Conservation (phyloP, 2,329 filamentous ascomycete species). For the Sordariomycetes sp. region DNA sequence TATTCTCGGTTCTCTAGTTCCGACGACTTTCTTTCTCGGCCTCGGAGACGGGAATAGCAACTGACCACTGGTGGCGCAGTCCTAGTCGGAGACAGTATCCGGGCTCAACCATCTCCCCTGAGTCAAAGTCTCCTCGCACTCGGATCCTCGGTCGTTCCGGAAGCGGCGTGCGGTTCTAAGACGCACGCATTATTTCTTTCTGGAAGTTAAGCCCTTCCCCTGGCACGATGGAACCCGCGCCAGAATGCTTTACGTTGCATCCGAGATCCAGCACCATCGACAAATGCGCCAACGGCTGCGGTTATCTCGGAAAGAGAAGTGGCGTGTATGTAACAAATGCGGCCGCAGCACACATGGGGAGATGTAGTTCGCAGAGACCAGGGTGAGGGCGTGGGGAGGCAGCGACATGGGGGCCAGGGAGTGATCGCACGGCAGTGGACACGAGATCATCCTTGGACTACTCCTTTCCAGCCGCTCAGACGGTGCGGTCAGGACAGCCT, state of each 20-base stretch:
- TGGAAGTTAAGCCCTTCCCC: background rate
- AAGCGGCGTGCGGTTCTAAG: background rate
- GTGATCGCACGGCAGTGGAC: background rate
- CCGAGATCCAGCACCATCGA: background rate
- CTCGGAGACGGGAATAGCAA: background rate
- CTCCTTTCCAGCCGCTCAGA: background rate
- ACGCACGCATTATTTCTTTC: background rate
- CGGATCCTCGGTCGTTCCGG: background rate
- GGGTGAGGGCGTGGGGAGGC: background rate
- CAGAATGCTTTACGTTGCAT: background rate
- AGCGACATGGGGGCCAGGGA: background rate
- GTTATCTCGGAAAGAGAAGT: background rate
- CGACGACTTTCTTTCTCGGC: background rate
- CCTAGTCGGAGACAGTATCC: background rate
- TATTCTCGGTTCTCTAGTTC: background rate
- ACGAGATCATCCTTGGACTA: background rate
- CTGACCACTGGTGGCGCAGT: slow-evolving; percentile 1
- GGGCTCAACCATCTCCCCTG: background rate
- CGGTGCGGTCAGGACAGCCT: background rate
- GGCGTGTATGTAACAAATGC: background rate
- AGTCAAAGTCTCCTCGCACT: background rate
- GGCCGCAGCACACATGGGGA: background rate
- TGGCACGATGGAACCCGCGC: background rate
- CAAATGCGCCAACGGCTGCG: background rate
- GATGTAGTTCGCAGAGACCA: background rate